Base-by-base conservation (phyloP, 1,139 yeast species). In the Candida pseudoviswanathii region DNA sequence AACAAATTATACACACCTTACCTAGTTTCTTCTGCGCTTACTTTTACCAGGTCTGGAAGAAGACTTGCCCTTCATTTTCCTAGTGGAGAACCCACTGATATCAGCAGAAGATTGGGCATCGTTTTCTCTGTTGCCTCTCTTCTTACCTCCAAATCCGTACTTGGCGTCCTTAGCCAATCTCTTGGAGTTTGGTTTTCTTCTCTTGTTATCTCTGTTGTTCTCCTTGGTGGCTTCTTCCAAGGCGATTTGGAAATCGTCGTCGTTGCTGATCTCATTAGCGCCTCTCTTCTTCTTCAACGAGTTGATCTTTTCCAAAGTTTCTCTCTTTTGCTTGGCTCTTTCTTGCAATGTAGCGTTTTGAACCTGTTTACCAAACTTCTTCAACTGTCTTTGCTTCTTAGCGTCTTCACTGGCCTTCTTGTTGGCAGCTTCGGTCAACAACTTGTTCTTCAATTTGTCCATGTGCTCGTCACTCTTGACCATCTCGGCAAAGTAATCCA, bases 401-500 rank as follows among this genome's bases (percentile, higher is more conserved):
- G 98, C 96, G 50, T 91, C 98, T 68, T 89, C 95, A 45, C 91
- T 80, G 2, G 97, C 97, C 71, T 89, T 89, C 81, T 88, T 89
- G 64, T 88, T 86, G 34, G 95, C 87, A 47, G 96, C 97, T 64
- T 90, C 97, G 54, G 83, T 81, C 43, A 91, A 77, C 60, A 94
- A 78, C 69, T 89, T 90, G 64, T 77, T 76, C 78, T 90, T 91
- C 62, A 94, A 80, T 70, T 84, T 89, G 64, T 91, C 97, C 99
- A 94, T 94, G 69, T 94, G 99, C 67, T 91, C 97, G 68, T 94
- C 99, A 53, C 92, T 86, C 75, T 94, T 94, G 55, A 91, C 89
- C 99, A 94, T 94, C 71, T 94, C 99, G 8, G 99, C 99, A 72
- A 94, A 94, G 68, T 89, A 94, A 67, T 94, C 99, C 61, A 83